Evolutionary conservation across 1,284 basidiomycete genomes (phyloP).

Genomic region (Austroboletus novae-zelandiae): DNA sequence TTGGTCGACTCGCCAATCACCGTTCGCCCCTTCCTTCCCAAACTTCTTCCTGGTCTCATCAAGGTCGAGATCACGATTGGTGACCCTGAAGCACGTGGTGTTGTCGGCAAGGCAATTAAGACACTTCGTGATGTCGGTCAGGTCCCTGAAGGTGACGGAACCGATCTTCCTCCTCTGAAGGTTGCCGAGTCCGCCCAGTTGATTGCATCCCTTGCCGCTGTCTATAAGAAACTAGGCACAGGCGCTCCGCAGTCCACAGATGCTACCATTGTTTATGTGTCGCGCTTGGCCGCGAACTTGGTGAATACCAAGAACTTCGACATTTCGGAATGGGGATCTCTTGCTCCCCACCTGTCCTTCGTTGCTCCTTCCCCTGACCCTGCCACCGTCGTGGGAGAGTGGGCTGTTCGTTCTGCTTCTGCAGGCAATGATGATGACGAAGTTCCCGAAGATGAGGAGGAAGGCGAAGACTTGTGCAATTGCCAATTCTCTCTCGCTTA

Average conservation of each 20-base stretch:
- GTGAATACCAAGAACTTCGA: conserved; percentile 93
- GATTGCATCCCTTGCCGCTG: conserved; percentile 61
- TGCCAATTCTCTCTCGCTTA: conserved; percentile 98
- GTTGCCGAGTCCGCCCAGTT: conserved; percentile 67
- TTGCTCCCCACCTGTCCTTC: conserved; percentile 77
- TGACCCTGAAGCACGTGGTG: conserved; percentile 93
- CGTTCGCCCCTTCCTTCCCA: conserved; percentile 95
- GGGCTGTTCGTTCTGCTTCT: conserved; percentile 86
- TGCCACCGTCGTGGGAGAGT: conserved; percentile 72
- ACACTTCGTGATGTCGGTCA: conserved; percentile 94
- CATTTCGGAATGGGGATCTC: conserved; percentile 80
- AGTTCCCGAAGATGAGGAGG: conserved; percentile 86
- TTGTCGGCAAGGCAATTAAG: conserved; percentile 85
- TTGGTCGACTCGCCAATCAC: conserved; percentile 94
- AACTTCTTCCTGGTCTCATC: conserved; percentile 91
- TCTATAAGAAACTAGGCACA: conserved; percentile 84
- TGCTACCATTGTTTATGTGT: conserved; percentile 69
- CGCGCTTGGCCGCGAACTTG: conserved; percentile 80
- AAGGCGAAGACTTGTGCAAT: conserved; percentile 97
- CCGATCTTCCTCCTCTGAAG: conserved; percentile 84
- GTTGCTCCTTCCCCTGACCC: conserved; percentile 66
- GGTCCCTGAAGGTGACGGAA: conserved; percentile 81
- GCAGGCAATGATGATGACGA: conserved; percentile 72
- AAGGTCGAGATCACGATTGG: conserved; percentile 91
- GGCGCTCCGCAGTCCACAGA: conserved; percentile 56